Base-by-base conservation (phyloP, 345 rosid species). In the Abelmoschus esculentus region DNA sequence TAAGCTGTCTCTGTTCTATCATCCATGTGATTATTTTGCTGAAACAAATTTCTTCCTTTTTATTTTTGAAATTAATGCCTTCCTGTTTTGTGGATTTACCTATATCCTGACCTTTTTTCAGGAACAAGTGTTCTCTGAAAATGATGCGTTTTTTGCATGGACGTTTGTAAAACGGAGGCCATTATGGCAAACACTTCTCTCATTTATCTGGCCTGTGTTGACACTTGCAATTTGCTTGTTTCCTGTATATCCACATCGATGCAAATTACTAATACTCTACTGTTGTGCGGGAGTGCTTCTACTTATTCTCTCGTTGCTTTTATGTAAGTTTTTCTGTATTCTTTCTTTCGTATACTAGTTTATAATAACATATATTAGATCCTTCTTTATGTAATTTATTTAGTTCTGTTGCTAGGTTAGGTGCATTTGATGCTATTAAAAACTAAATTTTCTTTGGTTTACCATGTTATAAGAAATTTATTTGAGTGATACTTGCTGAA, bases 91-190 rank as follows among this genome's bases (percentile, higher is more conserved):
- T 6, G 10, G n/a, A 63, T 64, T 61, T 60, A 50, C 2, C 26
- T 22, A 22, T 22, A 22, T 22, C 32, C 3, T 66, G 59, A 57
- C 14, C 49, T 7, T 58, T 74, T 67, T 31, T 81, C 84, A 95
- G 99, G 97, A 92, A 68, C 99, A 90, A 89, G 78, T 82, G 17
- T 95, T 95, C 83, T 92, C 97, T 49, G 98, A 92, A 66, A 89
- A 78, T 73, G 98, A 92, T 80, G 86, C 96, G 14, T 96, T 96
- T 76, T 92, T 96, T 77, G 98, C 98, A 44, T 92, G 97, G 99
- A 85, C 97, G 13, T 96, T 96, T 70, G 97, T 81, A 66, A 96
- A 92, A 81, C 80, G 86, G 47, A 85, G 82, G 59, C 99, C 99
- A 2, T 77, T 96, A 36, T 96, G 98, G 98, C 97, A 96, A 83